Evolutionary conservation across 345 rosid species (phyloP), one percentile per base, ranked within the genome.

Genomic region (Moricandia moricandioides): DNA sequence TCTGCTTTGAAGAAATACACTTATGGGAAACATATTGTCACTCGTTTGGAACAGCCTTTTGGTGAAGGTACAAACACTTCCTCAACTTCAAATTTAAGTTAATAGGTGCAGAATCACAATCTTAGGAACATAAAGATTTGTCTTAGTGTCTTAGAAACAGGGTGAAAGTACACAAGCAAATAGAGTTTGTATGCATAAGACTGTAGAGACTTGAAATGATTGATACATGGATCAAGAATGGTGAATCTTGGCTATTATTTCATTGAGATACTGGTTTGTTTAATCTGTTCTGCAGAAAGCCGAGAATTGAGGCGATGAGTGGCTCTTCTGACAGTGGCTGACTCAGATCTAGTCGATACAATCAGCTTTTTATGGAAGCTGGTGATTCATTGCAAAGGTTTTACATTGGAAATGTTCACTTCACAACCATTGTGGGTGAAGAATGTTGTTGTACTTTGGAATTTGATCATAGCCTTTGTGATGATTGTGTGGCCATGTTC

Each of bases 21-120:
- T 1, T 86, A 88, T 8, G 93, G 93, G 61, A 88, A 88, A 71
- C 93, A 88, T 82, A 88, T 88, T 24, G 93, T 88, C 75, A 77
- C 88, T 69, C 82, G 91, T 62, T 84, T 84, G 80, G 90, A 86
- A 76, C 86, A 80, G 58, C 86, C 75, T 30, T 77, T 72, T 55
- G 82, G 78, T n/a, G 86, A 88, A 85, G 90, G 92, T 86, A 35
- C 52, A 35, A n/a, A 27, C 1, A 21, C 12, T 64, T 63, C n/a
- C 18, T 52, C 35, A 51, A 35, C 39, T 18, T 62, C 40, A 37
- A 37, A 8, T 37, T 37, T 37, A 37, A 37, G 40, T 37, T 8
- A 37, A 37, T 8, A 37, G 31, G 31, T 21, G 24, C 24, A 21
- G 24, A 21, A 34, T 37, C 40, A 37, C 45, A 39, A 39, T 39